A percentile compares a stretch with the other conserved stretches of the same genome.
phyloP scores from a whole-genome alignment of 2,329 filamentous ascomycete genomes.

The Fusarium napiforme region DNA sequence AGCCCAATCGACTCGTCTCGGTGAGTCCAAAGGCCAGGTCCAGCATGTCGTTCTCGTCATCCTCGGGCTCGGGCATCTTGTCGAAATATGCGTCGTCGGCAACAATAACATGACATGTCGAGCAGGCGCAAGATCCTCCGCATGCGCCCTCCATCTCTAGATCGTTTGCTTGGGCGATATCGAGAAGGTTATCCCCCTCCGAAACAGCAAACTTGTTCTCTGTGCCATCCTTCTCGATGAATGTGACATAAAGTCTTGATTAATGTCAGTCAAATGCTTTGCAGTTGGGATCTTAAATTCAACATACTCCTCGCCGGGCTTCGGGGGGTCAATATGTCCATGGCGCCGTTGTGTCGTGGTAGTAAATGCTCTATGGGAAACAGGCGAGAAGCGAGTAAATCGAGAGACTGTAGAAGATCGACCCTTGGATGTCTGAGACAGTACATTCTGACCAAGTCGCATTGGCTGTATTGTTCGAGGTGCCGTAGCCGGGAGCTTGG shows the following conservation, averaged over 20 bases:
- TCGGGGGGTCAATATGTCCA: slow-evolving; percentile 84
- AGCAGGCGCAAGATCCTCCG: slow-evolving; percentile 92
- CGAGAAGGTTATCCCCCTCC: slow-evolving; percentile 90
- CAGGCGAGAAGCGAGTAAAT: slow-evolving; percentile 29
- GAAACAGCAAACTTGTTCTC: slow-evolving; percentile 81
- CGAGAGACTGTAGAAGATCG: slow-evolving; percentile 23
- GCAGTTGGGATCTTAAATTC: background rate
- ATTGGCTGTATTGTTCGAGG: slow-evolving; percentile 46
- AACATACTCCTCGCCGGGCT: slow-evolving; percentile 89
- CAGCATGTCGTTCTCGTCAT: slow-evolving; percentile 90
- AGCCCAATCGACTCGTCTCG: slow-evolving; percentile 85
- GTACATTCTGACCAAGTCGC: slow-evolving; percentile 27
- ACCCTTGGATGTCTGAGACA: slow-evolving; percentile 36
- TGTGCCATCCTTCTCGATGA: slow-evolving; percentile 89
- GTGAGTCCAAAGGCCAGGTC: slow-evolving; percentile 91
- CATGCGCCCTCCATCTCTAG: slow-evolving; percentile 99
- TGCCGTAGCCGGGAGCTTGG: slow-evolving; percentile 47
- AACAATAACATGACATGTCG: slow-evolving; percentile 92
- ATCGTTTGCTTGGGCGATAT: slow-evolving; percentile 94
- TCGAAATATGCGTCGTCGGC: slow-evolving; percentile 78
- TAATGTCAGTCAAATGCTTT: slow-evolving; percentile 7
- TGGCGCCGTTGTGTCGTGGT: slow-evolving; percentile 71
- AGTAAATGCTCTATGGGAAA: slow-evolving; percentile 68
- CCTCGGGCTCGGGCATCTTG: slow-evolving; percentile 79
- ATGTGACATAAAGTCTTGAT: slow-evolving; percentile 86